Percentiles rank a stretch among this genome's conserved stretches.
phyloP scores from a whole-genome alignment of 179 eudicot species.

The Drosera spatulata region DNA sequence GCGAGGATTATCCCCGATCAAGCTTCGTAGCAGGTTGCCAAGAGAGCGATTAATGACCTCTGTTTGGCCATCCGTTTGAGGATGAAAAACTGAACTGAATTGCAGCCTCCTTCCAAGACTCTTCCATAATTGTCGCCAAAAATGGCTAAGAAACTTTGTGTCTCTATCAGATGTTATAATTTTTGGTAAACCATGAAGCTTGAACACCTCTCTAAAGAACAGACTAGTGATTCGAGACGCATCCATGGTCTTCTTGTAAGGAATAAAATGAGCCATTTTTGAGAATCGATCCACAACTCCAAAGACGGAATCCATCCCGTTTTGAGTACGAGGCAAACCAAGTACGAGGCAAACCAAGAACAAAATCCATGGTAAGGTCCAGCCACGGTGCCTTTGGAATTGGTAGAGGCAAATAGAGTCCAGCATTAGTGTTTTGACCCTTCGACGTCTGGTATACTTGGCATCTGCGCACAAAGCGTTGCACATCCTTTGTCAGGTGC shows the following conservation, averaged over 20 bases:
- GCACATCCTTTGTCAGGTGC: no score
- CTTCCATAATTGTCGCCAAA: conserved; percentile 1
- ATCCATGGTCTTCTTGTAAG: conserved; percentile 6
- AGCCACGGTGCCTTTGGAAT: no score
- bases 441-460: no score
- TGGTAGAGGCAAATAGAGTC: no score
- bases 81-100: background rate
- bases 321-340: conserved; percentile 1
- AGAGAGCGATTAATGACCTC: conserved; percentile 2
- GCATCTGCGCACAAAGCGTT: no score
- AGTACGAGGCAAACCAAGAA: no score
- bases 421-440: no score
- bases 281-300: conserved; percentile 5
- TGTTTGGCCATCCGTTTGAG: conserved; percentile 8
- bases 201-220: background rate
- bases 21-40: conserved; percentile 3
- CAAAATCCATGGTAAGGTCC: conserved; percentile 6
- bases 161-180: background rate
- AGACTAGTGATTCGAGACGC: background rate
- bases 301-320: background rate
- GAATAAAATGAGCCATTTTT: conserved; percentile 8
- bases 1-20: background rate
- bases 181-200: background rate
- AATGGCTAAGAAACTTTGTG: background rate
- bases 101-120: conserved; percentile 1